Evolutionary conservation across 768 basidiomycete species (phyloP), one percentile per base, ranked within the genome.

Genomic region (Naematelia aurantialba): DNA sequence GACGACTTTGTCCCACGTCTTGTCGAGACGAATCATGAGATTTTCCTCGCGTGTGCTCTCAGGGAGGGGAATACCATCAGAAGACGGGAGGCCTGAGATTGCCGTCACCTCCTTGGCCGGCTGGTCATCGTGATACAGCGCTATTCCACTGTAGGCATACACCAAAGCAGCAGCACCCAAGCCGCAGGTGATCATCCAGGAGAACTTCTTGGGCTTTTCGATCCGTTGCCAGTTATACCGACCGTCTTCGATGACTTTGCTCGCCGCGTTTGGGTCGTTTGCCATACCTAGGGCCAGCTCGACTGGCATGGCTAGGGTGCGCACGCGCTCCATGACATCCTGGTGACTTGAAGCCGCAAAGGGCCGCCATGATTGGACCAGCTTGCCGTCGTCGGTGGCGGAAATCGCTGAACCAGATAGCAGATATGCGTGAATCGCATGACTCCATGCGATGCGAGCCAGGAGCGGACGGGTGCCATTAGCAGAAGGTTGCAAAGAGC

Each of bases 1-100:
- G 21, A 89, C 76, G 47, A 86, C 82, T 21, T 83, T 61, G n/a
- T 72, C 68, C 50, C 66, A 63, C 17, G 60, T 60, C 51, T 67
- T 55, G 42, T 69, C 67, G 11, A 65, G 62, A 14, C 62, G 56
- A 11, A 62, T 55, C 12, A 71, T n/a, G 30, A 24, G 50, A 1
- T 30, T 27, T 44, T 66, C 66, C 26, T 63, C 63, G 14, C 45
- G n/a, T 14, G 55, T 27, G 19, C 54, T 12, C 17, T 65, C 65
- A 1, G 58, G 58, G 0, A 59, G 42, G 0, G 63, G 46, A 39
- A 45, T 39, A 24, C 59, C 63, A 47, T 68, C 67, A 17, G 63
- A 65, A 5, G 70, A 66, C 44, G 63, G 63, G 8, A 66, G n/a
- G 3, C 65, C 68, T 3, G 62, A 47, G 14, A 62, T 58, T 5